Conservation (phyloP, 805 yeast genomes). For the Schwanniomyces polymorphus region DNA sequence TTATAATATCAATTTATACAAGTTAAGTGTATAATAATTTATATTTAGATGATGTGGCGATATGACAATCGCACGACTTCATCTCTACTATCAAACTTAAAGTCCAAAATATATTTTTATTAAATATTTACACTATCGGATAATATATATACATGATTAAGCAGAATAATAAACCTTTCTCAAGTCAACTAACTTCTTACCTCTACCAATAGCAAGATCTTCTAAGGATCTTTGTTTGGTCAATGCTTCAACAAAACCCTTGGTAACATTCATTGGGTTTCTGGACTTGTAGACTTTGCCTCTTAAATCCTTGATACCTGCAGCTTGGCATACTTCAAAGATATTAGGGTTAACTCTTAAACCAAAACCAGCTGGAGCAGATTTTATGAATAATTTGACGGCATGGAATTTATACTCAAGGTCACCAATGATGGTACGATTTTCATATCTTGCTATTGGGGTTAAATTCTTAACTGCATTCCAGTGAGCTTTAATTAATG, state of each 20-base stretch:
- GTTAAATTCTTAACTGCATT: conserved; percentile 85
- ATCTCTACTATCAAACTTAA: background rate
- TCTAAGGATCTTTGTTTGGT: conserved; percentile 77
- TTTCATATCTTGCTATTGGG: conserved; percentile 82
- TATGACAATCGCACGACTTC: conserved; percentile 2
- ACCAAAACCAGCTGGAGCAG: conserved; percentile 93
- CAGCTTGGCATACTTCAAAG: conserved; percentile 87
- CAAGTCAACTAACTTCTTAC: conserved; percentile 92
- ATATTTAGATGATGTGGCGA: background rate
- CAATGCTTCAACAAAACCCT: conserved; percentile 85
- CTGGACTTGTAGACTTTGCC: conserved; percentile 92
- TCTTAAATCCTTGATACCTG: conserved; percentile 90
- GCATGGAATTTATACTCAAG: conserved; percentile 85
- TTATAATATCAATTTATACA: background rate
- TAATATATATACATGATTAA: conserved; percentile 13
- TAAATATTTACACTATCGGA: conserved; percentile 2
- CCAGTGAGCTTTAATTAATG: conserved; percentile 86
- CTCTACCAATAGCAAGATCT: conserved; percentile 87
- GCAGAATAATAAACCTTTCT: conserved; percentile 82
- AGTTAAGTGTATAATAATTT: background rate
- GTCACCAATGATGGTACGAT: conserved; percentile 86
- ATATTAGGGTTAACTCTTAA: conserved; percentile 87
- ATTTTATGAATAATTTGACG: conserved; percentile 73
- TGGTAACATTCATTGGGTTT: conserved; percentile 92
- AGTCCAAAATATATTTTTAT: background rate